Conservation (phyloP, 164 flowering plant genomes). For the Hamamelis virginiana region DNA sequence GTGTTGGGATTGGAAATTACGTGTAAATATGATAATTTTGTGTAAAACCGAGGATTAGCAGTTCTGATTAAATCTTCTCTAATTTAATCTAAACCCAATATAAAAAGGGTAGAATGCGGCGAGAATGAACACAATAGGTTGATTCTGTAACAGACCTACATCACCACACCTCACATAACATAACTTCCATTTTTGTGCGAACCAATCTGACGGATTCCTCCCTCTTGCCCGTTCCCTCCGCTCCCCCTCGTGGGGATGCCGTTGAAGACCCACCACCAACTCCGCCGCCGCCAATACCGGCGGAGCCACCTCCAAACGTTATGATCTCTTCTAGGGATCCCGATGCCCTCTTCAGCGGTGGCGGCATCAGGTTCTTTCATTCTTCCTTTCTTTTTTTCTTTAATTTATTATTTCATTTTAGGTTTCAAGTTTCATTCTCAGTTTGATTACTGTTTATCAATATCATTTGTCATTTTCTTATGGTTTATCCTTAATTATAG, state of each 20-base stretch:
- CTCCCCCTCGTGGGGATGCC: constrained; percentile 20
- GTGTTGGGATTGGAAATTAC: too few relatives aligned
- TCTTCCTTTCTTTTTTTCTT: neutral
- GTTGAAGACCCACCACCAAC: constrained; percentile 5
- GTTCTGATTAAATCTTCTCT: too few relatives aligned
- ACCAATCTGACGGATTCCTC: constrained; percentile 13
- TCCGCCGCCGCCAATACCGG: constrained; percentile 1
- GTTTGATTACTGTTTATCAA: neutral
- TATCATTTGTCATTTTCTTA: neutral
- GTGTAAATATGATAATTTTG: too few relatives aligned
- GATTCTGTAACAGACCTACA: too few relatives aligned
- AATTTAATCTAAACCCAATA: too few relatives aligned
- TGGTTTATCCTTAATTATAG: too few relatives aligned
- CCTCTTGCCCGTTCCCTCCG: constrained; percentile 1
- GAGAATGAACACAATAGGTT: too few relatives aligned
- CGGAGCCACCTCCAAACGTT: neutral
- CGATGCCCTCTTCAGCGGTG: constrained; percentile 53
- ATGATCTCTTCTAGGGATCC: constrained; percentile 38
- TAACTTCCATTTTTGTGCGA: too few relatives aligned
- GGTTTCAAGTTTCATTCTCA: neutral
- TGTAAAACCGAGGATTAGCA: too few relatives aligned
- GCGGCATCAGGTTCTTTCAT: constrained; percentile 54
- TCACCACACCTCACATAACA: too few relatives aligned
- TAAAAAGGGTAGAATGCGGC: too few relatives aligned
- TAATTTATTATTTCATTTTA: too few relatives aligned